Percentiles rank a stretch among this genome's conserved stretches.
Conservation (phyloP, 352 stramenopile species). For the Albugo candida region DNA sequence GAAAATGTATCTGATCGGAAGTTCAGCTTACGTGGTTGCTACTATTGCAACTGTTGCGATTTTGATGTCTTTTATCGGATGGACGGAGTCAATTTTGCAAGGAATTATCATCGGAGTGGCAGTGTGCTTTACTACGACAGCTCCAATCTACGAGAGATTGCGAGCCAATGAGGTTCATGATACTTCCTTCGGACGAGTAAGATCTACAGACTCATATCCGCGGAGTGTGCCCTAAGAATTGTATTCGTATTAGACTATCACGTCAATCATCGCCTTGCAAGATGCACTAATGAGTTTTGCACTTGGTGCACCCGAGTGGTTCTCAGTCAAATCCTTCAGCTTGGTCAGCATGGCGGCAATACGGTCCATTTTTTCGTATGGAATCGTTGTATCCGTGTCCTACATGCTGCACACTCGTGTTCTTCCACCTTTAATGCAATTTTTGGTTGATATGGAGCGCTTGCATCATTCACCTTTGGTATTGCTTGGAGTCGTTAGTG, state of each 20-base stretch:
- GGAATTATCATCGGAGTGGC: constrained; percentile 55
- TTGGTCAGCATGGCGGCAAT: constrained; percentile 54
- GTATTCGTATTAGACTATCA: constrained; percentile 30
- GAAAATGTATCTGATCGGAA: constrained; percentile 46
- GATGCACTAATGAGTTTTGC: constrained; percentile 77
- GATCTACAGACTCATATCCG: constrained; percentile 1
- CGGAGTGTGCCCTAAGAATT: neutral
- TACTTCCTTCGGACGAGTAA: constrained; percentile 52
- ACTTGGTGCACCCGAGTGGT: constrained; percentile 68
- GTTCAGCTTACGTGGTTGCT: constrained; percentile 46
- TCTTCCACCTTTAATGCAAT: constrained; percentile 41
- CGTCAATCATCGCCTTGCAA: constrained; percentile 70
- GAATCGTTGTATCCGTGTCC: constrained; percentile 41
- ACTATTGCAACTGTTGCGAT: constrained; percentile 53
- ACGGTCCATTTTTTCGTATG: constrained; percentile 49
- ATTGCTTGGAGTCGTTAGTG: constrained; percentile 62
- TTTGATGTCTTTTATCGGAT: constrained; percentile 50
- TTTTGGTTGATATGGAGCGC: constrained; percentile 62
- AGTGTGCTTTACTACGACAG: constrained; percentile 70
- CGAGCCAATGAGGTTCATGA: constrained; percentile 62
- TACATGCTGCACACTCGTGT: constrained; percentile 51
- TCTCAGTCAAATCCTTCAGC: constrained; percentile 42
- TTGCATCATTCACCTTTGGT: constrained; percentile 60
- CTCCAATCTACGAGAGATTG: constrained; percentile 66
- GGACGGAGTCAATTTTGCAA: constrained; percentile 53